Percentiles rank a stretch among this genome's conserved stretches.
Conservation (phyloP, 1,139 yeast genomes). For the Magnusiomyces sp. region DNA sequence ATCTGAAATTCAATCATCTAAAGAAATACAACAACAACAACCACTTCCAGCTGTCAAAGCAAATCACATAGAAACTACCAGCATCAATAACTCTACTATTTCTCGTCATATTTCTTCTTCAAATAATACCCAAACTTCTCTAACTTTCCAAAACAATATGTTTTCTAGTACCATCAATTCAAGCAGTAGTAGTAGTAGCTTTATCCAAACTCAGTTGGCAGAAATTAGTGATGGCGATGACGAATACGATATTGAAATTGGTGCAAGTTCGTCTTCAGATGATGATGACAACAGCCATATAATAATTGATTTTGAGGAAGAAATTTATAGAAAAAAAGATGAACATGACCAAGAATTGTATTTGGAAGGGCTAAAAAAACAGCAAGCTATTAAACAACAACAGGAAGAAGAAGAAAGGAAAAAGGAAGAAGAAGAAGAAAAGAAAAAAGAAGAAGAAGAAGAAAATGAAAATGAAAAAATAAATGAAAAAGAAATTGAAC, state of each 20-base stretch:
- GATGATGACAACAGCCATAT: too few species aligned
- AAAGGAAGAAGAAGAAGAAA: conserved; percentile 5
- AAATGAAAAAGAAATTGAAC: conserved; percentile 14
- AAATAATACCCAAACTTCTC: not conserved
- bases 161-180: not conserved
- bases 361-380: too few species aligned
- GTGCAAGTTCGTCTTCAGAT: not conserved
- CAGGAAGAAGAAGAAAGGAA: not conserved
- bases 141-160: not conserved
- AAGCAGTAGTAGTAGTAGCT: too few species aligned
- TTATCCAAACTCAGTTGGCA: not conserved
- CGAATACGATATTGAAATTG: not conserved
- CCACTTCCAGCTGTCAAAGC: too few species aligned
- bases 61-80: too few species aligned
- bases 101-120: not conserved
- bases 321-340: too few species aligned
- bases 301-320: too few species aligned
- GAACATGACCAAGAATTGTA: too few species aligned
- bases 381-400: not conserved
- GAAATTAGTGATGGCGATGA: conserved; percentile 1
- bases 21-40: too few species aligned
- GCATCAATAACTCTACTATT: too few species aligned
- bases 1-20: not conserved
- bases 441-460: not conserved
- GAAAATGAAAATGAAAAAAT: not conserved